These are phyloP conservation scores for Zygoascus meyerae DNA, from an alignment of 1,139 yeast genomes.

Conservation along the genomic window DNA sequence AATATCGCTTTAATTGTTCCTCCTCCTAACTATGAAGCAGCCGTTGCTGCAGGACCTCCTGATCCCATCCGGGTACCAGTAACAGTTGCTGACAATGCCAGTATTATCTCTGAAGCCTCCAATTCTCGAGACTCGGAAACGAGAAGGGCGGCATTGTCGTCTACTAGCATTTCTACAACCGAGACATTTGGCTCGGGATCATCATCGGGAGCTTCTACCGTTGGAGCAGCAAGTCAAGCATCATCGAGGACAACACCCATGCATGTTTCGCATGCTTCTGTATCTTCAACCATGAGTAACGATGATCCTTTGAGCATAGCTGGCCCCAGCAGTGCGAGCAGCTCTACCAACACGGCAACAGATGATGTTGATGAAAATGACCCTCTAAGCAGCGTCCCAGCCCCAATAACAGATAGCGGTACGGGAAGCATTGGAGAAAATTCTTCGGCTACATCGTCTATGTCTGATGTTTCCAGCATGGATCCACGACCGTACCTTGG, in stretches of 20 bases:
- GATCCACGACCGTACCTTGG: neutral
- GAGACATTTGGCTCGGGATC: constrained; percentile 1
- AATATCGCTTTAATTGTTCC: constrained; percentile 6
- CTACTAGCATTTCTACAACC: neutral
- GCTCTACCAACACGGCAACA: neutral
- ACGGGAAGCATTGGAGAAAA: neutral
- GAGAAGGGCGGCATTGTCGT: neutral
- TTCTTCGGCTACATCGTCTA: neutral
- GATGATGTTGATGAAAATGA: constrained; percentile 6
- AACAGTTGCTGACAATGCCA: neutral
- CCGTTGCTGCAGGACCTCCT: constrained; percentile 12
- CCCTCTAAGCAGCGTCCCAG: constrained; percentile 6
- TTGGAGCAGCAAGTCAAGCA: constrained; percentile 1
- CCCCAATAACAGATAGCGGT: neutral
- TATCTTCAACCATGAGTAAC: neutral
- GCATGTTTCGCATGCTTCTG: constrained; percentile 3
- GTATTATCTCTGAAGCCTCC: constrained; percentile 1
- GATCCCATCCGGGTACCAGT: constrained; percentile 10
- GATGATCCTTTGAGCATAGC: no score
- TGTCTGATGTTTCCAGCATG: neutral
- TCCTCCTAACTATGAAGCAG: constrained; percentile 20
- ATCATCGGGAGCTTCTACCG: constrained; percentile 1
- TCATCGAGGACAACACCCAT: constrained; percentile 1
- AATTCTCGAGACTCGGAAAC: neutral
- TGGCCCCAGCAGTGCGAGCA: neutral